phyloP scores from a whole-genome alignment of 768 basidiomycete genomes.

The Tylopilus rubrobrunneus region DNA sequence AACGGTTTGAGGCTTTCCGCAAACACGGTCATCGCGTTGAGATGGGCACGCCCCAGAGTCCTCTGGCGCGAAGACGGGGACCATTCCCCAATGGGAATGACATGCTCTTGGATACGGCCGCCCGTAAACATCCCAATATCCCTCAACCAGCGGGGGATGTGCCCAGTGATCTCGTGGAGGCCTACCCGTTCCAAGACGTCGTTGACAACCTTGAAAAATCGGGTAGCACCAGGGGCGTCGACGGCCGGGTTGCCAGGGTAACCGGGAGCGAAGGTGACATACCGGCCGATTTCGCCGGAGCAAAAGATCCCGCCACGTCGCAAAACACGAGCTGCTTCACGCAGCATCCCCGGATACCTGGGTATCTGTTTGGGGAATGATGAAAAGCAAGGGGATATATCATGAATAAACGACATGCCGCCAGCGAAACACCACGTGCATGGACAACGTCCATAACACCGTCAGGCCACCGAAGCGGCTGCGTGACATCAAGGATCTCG shows the following conservation, averaged over 20 bases:
- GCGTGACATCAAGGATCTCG: constrained; percentile 62
- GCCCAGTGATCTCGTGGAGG: constrained; percentile 35
- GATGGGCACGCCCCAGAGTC: constrained; percentile 41
- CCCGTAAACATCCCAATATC: constrained; percentile 39
- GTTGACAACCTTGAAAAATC: constrained; percentile 40
- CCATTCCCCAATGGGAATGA: constrained; percentile 61
- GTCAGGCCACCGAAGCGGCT: constrained; percentile 46
- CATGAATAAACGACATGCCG: constrained; percentile 41
- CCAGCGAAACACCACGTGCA: constrained; percentile 55
- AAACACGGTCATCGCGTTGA: constrained; percentile 38
- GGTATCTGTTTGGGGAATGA: constrained; percentile 40
- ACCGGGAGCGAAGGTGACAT: constrained; percentile 37
- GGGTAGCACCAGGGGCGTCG: constrained; percentile 24
- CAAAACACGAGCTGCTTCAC: constrained; percentile 60
- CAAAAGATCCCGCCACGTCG: constrained; percentile 69
- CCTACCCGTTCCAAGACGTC: constrained; percentile 35
- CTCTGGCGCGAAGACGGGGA: constrained; percentile 31
- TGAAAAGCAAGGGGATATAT: constrained; percentile 11
- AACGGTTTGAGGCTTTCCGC: constrained; percentile 48
- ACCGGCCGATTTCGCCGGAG: constrained; percentile 56
- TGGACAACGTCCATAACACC: constrained; percentile 66
- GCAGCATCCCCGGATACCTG: constrained; percentile 49
- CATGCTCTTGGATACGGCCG: constrained; percentile 31
- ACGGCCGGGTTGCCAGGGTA: constrained; percentile 23
- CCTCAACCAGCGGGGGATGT: constrained; percentile 37